Base-by-base conservation (phyloP, 164 flowering plant species). In the Magnolia kwangsiensis region DNA sequence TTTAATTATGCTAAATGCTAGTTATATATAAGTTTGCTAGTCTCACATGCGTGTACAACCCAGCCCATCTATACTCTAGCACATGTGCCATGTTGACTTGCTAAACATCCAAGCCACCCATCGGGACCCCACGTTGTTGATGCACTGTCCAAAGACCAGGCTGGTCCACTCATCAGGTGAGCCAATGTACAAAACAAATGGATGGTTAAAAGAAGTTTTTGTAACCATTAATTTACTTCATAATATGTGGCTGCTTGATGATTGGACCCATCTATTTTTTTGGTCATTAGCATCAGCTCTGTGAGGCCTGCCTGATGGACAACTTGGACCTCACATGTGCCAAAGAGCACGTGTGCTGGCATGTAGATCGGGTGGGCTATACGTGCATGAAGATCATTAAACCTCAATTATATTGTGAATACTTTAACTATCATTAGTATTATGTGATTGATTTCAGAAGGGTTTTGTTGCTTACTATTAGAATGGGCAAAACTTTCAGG, bases 401-500 rank as follows among this genome's bases (percentile, higher is more conserved):
- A 18, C 21, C 19, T 18, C 67, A n/a, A 64, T 64, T 64, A 64
- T 64, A 59, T 64, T 19, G 21, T 7, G 8, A 64, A 64, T 64
- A 64, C 19, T n/a, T 13, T 23, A 19, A 11, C 19, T 64, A 8
- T 64, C 19, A 19, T 64, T 64, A 8, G 67, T 0, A 21, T 64
- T 64, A 13, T 64, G 13, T 9, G 61, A 11, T 55, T 3, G 16
- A 55, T 55, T 55, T 16, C 13, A 11, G 61, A 55, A 55, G 16
- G 18, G 61, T 55, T 55, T 69, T 29, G 29, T 16, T 73, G 19
- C 23, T 31, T 74, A 3, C 14, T 69, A 21, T 23, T 37, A 23
- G 27, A 69, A 24, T 66, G 59, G 45, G 18, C 18, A 20, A 76
- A 66, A 27, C 18, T 80, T 83, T 71, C 89, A 96, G 99, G 98